A percentile compares a stretch with the other conserved stretches of the same genome.
These are phyloP conservation scores for Leishmania turanica DNA, from an alignment of 208 protist genomes.

Conservation along the genomic window DNA sequence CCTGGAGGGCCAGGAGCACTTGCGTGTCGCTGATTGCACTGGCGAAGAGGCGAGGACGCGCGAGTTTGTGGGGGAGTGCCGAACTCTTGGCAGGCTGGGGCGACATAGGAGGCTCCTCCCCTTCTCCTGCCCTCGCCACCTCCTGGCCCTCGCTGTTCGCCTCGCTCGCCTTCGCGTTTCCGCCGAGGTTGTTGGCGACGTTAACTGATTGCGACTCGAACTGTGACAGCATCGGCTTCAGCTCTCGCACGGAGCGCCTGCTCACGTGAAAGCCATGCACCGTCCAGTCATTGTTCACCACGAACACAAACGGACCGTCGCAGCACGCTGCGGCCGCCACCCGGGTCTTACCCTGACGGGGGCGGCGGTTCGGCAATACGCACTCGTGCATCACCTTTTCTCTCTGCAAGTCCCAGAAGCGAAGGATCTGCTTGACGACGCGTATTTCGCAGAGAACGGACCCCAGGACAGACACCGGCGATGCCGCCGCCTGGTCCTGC, in stretches of 20 bases:
- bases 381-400: slow-evolving; percentile 43
- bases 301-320: slow-evolving; percentile 69
- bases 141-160: background rate
- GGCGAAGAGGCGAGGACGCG: slow-evolving; percentile 9
- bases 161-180: background rate
- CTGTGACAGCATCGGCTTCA: slow-evolving; percentile 47
- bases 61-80: background rate
- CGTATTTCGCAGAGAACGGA: slow-evolving; percentile 18
- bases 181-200: background rate
- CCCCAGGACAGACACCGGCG: slow-evolving; percentile 12
- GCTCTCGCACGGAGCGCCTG: slow-evolving; percentile 36
- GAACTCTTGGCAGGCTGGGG: background rate
- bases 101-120: background rate
- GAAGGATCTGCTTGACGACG: slow-evolving; percentile 17
- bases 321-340: slow-evolving; percentile 28
- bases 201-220: slow-evolving; percentile 36
- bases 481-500: slow-evolving; percentile 6
- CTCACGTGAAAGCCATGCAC: slow-evolving; percentile 62
- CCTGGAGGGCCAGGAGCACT: slow-evolving; percentile 37
- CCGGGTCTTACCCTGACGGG: slow-evolving; percentile 33
- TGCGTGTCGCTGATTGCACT: slow-evolving; percentile 28
- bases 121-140: background rate
- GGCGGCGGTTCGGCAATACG: slow-evolving; percentile 35
- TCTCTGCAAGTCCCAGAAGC: slow-evolving; percentile 66
- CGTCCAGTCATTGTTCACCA: slow-evolving; percentile 68